phyloP scores from a whole-genome alignment of 2,329 filamentous ascomycete genomes.

The Penicillium sp. region DNA sequence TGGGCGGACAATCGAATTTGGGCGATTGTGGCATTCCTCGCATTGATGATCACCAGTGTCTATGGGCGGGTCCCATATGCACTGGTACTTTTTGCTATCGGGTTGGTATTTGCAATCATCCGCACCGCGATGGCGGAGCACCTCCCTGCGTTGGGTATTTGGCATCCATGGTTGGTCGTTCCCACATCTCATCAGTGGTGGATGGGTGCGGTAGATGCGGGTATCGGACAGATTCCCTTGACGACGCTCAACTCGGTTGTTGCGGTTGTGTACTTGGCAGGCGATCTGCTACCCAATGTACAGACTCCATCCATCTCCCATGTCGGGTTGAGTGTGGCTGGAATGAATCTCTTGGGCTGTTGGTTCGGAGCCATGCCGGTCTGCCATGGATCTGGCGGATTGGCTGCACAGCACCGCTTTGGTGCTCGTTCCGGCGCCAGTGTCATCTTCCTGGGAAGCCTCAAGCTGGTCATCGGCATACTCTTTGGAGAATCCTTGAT shows the following conservation, averaged over 20 bases:
- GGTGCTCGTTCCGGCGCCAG: conserved; percentile 82
- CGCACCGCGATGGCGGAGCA: conserved; percentile 24
- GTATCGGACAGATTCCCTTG: conserved; percentile 79
- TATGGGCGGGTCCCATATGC: conserved; percentile 70
- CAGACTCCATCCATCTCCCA: conserved; percentile 66
- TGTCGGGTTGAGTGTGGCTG: conserved; percentile 72
- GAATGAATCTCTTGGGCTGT: conserved; percentile 77
- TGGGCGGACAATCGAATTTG: conserved; percentile 73
- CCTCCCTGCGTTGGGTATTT: conserved; percentile 53
- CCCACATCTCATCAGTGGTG: conserved; percentile 46
- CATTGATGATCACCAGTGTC: conserved; percentile 62
- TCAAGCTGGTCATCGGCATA: conserved; percentile 72
- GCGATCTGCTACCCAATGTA: conserved; percentile 67
- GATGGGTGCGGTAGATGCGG: conserved; percentile 57
- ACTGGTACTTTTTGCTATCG: conserved; percentile 62
- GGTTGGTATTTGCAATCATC: conserved; percentile 59
- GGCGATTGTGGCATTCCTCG: conserved; percentile 66
- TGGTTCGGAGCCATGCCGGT: conserved; percentile 96
- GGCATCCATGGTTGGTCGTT: conserved; percentile 51
- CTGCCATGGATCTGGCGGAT: conserved; percentile 84
- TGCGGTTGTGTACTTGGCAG: conserved; percentile 72
- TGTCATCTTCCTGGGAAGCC: conserved; percentile 68
- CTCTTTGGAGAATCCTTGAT: conserved; percentile 70
- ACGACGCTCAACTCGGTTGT: conserved; percentile 91
- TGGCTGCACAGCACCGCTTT: conserved; percentile 87